A percentile compares a stretch with the other conserved stretches of the same genome.
Evolutionary conservation across 306 rosid genomes (phyloP).

Genomic region (Begonia masoniana): DNA sequence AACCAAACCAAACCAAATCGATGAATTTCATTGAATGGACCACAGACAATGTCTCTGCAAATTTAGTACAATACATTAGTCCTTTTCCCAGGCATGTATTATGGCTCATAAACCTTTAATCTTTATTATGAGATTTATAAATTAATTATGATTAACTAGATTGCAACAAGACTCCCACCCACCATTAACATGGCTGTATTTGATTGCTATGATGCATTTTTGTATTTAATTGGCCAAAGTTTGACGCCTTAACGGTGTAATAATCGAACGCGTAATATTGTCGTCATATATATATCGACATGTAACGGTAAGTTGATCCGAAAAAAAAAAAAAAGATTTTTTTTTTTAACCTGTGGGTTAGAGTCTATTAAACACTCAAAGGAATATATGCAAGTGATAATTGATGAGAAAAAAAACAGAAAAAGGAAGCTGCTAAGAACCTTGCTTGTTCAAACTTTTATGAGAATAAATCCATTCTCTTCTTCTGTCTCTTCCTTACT

Average conservation of each 20-base stretch:
- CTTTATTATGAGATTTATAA: too few species aligned
- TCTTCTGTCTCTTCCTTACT: background rate
- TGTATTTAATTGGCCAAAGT: too few species aligned
- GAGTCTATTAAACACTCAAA: background rate
- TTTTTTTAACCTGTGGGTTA: background rate
- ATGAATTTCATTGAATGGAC: background rate
- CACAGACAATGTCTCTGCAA: background rate
- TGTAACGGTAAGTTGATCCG: too few species aligned
- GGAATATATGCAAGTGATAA: conserved; percentile 1
- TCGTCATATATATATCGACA: too few species aligned
- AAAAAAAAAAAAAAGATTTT: background rate
- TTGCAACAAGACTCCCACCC: too few species aligned
- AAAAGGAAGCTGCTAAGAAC: conserved; percentile 48
- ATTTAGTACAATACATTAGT: background rate
- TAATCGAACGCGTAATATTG: too few species aligned
- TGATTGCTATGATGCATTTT: too few species aligned
- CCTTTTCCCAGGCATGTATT: background rate
- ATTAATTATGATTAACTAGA: too few species aligned
- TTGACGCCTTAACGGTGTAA: too few species aligned
- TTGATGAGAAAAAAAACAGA: conserved; percentile 38
- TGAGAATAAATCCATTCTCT: conserved; percentile 6
- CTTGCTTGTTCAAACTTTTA: conserved; percentile 21
- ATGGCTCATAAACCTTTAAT: too few species aligned
- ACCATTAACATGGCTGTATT: too few species aligned
- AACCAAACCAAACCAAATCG: background rate